Evolutionary conservation across 176 grass and related monocot species (phyloP).

Genomic region (Oryza rufipogon): DNA sequence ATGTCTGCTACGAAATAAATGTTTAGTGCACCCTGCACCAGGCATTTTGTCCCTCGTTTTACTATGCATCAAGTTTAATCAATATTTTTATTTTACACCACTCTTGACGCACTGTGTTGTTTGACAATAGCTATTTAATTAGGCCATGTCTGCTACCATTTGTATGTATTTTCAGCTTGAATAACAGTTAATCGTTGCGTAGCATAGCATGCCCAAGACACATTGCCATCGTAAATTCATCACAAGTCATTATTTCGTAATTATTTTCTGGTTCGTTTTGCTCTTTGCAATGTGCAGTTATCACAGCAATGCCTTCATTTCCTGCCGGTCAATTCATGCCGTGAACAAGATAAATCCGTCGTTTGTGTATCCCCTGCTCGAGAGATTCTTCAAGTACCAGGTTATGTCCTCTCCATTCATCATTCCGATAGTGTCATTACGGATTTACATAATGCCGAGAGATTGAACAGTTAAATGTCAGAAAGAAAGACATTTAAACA

Average conservation of each 20-base stretch:
- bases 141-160: too few relatives aligned
- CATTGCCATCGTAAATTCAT: neutral
- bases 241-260: neutral
- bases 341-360: slow-evolving; percentile 71
- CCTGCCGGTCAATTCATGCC: slow-evolving; percentile 66
- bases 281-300: slow-evolving; percentile 61
- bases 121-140: too few relatives aligned
- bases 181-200: too few relatives aligned
- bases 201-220: neutral
- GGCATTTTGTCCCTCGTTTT: too few relatives aligned
- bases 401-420: slow-evolving; percentile 21
- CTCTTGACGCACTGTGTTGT: too few relatives aligned
- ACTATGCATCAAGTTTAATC: too few relatives aligned
- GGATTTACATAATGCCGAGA: neutral
- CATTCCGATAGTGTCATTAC: neutral
- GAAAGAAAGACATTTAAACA: neutral
- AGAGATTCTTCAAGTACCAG: slow-evolving; percentile 89
- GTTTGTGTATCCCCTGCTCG: slow-evolving; percentile 70
- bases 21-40: too few relatives aligned
- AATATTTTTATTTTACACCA: too few relatives aligned
- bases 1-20: too few relatives aligned
- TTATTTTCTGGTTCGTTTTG: neutral
- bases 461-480: neutral
- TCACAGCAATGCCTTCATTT: slow-evolving; percentile 69
- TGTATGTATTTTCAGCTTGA: too few relatives aligned